Conservation (phyloP, 495 filamentous ascomycete species). For the Bryoglossum gracile region DNA sequence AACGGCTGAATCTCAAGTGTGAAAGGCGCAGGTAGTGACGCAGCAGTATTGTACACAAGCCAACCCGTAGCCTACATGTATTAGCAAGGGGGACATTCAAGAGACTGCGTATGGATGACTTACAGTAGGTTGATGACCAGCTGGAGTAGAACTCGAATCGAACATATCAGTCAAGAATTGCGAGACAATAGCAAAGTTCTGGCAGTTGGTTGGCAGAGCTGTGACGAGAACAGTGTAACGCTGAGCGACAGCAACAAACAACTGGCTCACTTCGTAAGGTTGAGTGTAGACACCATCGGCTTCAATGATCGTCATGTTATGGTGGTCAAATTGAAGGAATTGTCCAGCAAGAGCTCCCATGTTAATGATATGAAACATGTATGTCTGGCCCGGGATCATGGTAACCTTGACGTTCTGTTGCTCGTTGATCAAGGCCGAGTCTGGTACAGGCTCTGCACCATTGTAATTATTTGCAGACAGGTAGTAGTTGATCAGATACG, state of each 20-base stretch:
- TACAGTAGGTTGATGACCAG: conserved; percentile 3
- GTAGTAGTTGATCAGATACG: conserved; percentile 45
- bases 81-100: neutral
- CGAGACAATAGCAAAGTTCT: conserved; percentile 8
- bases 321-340: conserved; percentile 64
- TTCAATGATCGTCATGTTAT: conserved; percentile 50
- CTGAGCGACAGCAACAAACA: conserved; percentile 47
- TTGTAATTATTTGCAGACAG: conserved; percentile 40
- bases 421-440: conserved; percentile 64
- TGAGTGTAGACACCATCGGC: conserved; percentile 48
- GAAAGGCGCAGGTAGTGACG: conserved; percentile 1
- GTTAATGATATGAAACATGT: conserved; percentile 69
- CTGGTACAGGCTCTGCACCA: conserved; percentile 55
- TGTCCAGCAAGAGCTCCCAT: conserved; percentile 53
- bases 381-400: conserved; percentile 63
- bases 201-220: conserved; percentile 31
- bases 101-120: neutral
- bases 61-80: neutral
- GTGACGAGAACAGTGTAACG: conserved; percentile 37
- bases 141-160: conserved; percentile 2
- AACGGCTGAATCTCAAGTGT: neutral
- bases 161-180: conserved; percentile 42
- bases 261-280: conserved; percentile 45
- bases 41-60: conserved; percentile 6
- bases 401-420: conserved; percentile 42